phyloP scores from a whole-genome alignment of 2,329 filamentous ascomycete genomes.

The Colletotrichum salicis region DNA sequence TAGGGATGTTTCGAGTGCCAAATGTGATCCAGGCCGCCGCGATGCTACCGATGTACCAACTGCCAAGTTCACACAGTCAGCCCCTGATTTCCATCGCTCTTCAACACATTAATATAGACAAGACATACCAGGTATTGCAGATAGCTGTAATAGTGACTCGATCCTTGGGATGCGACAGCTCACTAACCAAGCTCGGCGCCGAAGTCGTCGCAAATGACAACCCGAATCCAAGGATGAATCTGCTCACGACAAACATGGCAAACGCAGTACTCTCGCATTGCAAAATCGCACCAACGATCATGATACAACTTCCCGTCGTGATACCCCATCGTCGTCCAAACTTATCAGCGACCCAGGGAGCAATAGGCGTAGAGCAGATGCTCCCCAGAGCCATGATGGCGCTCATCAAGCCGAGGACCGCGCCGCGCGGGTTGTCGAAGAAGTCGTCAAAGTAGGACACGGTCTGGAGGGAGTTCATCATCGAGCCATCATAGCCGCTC shows the following conservation, averaged over 20 bases:
- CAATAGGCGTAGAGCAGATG: constrained; percentile 48
- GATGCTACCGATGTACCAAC: constrained; percentile 59
- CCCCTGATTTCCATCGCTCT: neutral
- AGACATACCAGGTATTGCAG: constrained; percentile 54
- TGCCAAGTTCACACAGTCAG: constrained; percentile 38
- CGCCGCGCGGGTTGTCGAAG: constrained; percentile 47
- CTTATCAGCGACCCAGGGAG: constrained; percentile 45
- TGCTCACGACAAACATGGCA: constrained; percentile 63
- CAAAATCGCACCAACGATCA: constrained; percentile 45
- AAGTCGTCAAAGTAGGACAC: constrained; percentile 54
- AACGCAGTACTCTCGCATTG: constrained; percentile 41
- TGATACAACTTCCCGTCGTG: constrained; percentile 44
- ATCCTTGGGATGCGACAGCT: constrained; percentile 64
- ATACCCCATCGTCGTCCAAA: constrained; percentile 46
- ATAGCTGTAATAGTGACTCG: constrained; percentile 62
- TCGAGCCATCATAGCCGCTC: constrained; percentile 60
- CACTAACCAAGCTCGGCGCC: constrained; percentile 61
- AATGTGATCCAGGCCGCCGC: constrained; percentile 55
- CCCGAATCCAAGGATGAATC: constrained; percentile 65
- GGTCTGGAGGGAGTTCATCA: constrained; percentile 61
- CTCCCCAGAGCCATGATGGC: constrained; percentile 61
- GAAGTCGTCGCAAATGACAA: constrained; percentile 62
- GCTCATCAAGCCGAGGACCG: constrained; percentile 45
- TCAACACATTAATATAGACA: neutral
- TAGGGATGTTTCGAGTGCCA: constrained; percentile 53